Conservation (phyloP, 2,329 filamentous ascomycete genomes). For the Penicillium olsonii region DNA sequence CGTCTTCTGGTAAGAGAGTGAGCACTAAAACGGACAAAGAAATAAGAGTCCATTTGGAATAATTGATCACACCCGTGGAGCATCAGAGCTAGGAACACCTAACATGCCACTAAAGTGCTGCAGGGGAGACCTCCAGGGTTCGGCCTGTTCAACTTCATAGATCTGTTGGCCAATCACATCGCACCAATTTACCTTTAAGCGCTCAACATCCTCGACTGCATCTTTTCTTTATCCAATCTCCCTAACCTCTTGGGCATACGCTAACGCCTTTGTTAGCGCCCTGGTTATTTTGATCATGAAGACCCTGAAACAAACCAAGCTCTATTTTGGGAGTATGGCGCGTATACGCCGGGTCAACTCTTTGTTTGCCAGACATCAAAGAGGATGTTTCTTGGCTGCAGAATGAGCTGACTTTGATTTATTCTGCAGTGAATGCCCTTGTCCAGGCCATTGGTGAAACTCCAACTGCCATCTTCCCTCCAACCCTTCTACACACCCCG, state of each 20-base stretch:
- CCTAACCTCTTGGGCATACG: conserved; percentile 10
- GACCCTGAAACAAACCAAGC: conserved; percentile 24
- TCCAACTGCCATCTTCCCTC: conserved; percentile 3
- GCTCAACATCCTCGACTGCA: conserved; percentile 11
- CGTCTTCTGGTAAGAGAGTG: too few species aligned
- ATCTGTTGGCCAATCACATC: conserved; percentile 24
- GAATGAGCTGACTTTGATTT: conserved; percentile 16
- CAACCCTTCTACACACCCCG: conserved; percentile 2
- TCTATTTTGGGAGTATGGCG: conserved; percentile 34
- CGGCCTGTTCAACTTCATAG: too few species aligned
- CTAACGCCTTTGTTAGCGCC: conserved; percentile 17
- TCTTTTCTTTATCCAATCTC: conserved; percentile 5
- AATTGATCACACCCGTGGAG: too few species aligned
- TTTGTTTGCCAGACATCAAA: conserved; percentile 21
- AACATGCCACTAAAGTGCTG: too few species aligned
- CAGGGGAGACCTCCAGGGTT: too few species aligned
- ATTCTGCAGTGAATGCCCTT: conserved; percentile 14
- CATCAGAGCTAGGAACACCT: too few species aligned
- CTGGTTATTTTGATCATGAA: conserved; percentile 18
- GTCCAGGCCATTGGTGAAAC: conserved; percentile 2
- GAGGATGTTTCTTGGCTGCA: conserved; percentile 3
- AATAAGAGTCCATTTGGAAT: too few species aligned
- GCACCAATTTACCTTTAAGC: conserved; percentile 25
- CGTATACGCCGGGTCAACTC: conserved; percentile 27
- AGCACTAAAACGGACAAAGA: too few species aligned